Conservation (phyloP, 202 grass and related monocot species). For the Elaeis oleifera region DNA sequence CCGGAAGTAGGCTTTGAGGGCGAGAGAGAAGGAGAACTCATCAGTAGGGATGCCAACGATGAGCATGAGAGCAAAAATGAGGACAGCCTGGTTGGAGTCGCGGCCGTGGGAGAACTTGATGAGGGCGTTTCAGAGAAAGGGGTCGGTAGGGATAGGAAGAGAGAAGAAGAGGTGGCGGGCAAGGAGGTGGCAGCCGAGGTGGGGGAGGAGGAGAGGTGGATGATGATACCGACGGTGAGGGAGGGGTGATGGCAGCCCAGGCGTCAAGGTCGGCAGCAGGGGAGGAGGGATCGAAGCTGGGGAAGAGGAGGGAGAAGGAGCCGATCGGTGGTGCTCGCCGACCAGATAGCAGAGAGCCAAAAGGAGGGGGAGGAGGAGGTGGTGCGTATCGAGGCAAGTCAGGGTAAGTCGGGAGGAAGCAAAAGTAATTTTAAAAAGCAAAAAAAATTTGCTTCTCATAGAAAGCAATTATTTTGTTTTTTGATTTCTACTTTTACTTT, state of each 20-base stretch:
- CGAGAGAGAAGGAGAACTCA: conserved; percentile 15
- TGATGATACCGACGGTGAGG: not conserved
- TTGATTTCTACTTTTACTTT: no score
- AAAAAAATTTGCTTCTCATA: no score
- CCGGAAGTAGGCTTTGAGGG: conserved; percentile 8
- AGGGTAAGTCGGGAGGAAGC: no score
- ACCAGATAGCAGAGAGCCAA: no score
- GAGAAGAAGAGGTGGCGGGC: conserved; percentile 24
- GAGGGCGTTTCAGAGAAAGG: conserved; percentile 2
- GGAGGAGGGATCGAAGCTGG: no score
- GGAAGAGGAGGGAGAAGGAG: no score
- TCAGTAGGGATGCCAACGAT: not conserved
- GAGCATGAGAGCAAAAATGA: conserved; percentile 25
- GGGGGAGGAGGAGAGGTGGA: conserved; percentile 16
- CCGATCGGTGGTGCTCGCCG: no score
- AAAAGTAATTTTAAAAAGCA: no score
- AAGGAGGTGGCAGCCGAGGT: not conserved
- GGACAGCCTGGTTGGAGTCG: not conserved
- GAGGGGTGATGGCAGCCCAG: not conserved
- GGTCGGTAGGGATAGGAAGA: not conserved
- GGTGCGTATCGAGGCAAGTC: no score
- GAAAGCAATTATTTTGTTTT: no score
- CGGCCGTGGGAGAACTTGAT: conserved; percentile 6
- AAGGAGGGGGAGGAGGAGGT: no score
- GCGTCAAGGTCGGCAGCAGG: no score